Base-by-base conservation (phyloP, 495 filamentous ascomycete species). In the Ramalina peruviana region DNA sequence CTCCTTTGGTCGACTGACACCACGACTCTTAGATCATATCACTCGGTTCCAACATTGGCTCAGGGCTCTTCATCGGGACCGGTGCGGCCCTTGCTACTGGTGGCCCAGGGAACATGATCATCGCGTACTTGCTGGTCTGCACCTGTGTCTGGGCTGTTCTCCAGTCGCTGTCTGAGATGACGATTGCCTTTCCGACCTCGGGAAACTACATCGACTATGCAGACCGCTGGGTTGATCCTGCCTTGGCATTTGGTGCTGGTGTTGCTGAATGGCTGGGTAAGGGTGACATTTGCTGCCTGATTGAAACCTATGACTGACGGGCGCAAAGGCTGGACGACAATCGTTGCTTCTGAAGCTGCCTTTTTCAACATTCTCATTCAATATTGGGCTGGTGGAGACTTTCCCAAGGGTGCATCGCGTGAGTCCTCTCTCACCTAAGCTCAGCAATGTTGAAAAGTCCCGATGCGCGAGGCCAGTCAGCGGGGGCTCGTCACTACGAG, bases 141-240 rank as follows among this genome's bases (percentile, higher is more conserved):
- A 66, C 52, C 57, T 64, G 59, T 41, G 58, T 64, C 41, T 59
- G 64, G 52, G 62, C 64, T 9, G 62, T 64, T 25, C 62, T 69
- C 43, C 50, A 68, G 45, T 61, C 62, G 19, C 58, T 71, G 7
- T 65, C 64, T 0, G 64, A 66, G 46, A 65, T 65, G 60, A 60
- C 60, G 1, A 63, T 63, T 42, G 52, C 53, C 4, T 64, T 65
- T 30, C 62, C 64, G 1, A 55, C 52, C 0, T 59, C 62, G 6
- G 60, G 62, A 3, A 63, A 60, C 45, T 66, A 54, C 42, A 63
- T 63, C 49, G 60, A 66, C 44, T 65, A 63, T 52, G 62, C 64
- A 1, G 62, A 60, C 47, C 60, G 64, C 19, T 66, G 50, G 41
- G 62, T 66, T 17, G 64, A 66, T 49, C 60, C 58, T 7, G 56